Evolutionary conservation across 495 filamentous ascomycete genomes (phyloP).

Genomic region (Penicillium taxi): DNA sequence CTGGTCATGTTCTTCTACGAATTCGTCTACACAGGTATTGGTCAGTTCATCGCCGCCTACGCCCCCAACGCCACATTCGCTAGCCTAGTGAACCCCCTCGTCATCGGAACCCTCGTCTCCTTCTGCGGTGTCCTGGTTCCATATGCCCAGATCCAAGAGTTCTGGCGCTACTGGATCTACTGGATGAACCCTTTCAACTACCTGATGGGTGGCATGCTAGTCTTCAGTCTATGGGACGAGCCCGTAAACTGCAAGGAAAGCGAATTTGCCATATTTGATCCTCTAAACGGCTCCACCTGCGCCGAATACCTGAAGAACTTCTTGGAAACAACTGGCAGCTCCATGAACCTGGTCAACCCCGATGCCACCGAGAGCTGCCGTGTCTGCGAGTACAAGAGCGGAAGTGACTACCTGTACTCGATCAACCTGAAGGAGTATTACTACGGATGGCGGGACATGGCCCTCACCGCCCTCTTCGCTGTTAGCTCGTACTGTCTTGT

Average conservation of each 20-base stretch:
- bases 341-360: constrained; percentile 45
- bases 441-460: constrained; percentile 38
- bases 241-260: constrained; percentile 46
- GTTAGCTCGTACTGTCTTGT: constrained; percentile 41
- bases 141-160: constrained; percentile 41
- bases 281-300: constrained; percentile 46
- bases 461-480: constrained; percentile 38
- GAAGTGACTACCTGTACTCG: constrained; percentile 31
- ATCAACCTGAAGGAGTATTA: constrained; percentile 37
- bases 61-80: constrained; percentile 49
- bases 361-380: constrained; percentile 45
- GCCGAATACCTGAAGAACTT: constrained; percentile 49
- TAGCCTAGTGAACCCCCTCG: constrained; percentile 47
- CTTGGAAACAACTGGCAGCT: constrained; percentile 39
- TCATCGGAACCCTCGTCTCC: constrained; percentile 48
- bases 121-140: constrained; percentile 45
- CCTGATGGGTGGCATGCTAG: constrained; percentile 52
- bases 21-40: constrained; percentile 50
- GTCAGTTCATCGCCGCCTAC: constrained; percentile 53
- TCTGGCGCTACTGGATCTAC: constrained; percentile 73
- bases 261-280: constrained; percentile 52
- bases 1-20: constrained; percentile 50
- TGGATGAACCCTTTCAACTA: constrained; percentile 66
- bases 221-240: constrained; percentile 49
- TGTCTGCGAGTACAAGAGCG: constrained; percentile 46